Evolutionary conservation across 192 early-diverging fungal species (phyloP), one percentile per base, ranked within the genome.

Genomic region (Chytriomyces confervae): DNA sequence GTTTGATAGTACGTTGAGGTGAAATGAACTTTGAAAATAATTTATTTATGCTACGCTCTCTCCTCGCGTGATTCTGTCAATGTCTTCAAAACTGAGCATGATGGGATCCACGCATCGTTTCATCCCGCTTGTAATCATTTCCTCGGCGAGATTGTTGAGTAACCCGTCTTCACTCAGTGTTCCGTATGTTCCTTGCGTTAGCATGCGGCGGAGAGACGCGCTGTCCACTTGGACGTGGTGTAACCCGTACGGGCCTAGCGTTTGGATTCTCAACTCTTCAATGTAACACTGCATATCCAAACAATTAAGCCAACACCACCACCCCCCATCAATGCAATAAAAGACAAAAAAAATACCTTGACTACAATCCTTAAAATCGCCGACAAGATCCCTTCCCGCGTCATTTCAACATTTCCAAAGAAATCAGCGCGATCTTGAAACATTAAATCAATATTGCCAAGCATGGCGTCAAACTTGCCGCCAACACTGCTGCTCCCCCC

Each of bases 221-320:
- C 84, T 84, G 83, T 94, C 93, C 2, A 92, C 66, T 78, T 93
- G 93, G 13, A 92, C 69, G 77, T 91, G 89, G 70, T 90, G 87
- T 71, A 91, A 91, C 16, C 84, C 85, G 16, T 62, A 68, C 10
- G 82, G 76, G 18, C 81, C 76, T 20, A 93, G 83, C 4, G 87
- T 86, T 62, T 84, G 77, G 27, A 83, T 73, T 43, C 92, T 69
- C 5, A 92, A 77, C 5, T 84, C 80, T 74, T 94, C 93, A 44
- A 88, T 50, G 57, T 79, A 82, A 57, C 79, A 73, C 82, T 84
- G 49, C 36, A 50, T 9, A 29, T 16, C 27, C n/a, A 23, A 11
- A n/a, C n/a, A n/a, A n/a, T n/a, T n/a, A n/a, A n/a, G n/a, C n/a
- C n/a, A n/a, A n/a, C n/a, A n/a, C 53, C 48, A 18, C 2, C 44